Evolutionary conservation across 2,329 filamentous ascomycete genomes (phyloP).

Genomic region (Colletotrichum sp.): DNA sequence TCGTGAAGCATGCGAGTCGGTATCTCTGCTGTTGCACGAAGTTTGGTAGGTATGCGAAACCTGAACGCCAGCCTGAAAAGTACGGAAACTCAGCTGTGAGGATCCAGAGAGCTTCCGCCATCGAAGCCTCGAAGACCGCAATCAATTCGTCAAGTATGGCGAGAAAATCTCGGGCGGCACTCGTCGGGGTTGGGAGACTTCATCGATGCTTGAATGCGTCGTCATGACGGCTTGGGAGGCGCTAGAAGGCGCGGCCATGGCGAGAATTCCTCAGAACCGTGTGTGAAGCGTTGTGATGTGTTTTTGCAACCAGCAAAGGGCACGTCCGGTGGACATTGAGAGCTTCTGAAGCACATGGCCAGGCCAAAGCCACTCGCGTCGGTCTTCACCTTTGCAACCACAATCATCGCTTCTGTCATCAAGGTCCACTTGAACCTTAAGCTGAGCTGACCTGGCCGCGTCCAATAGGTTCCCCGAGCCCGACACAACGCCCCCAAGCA

Average conservation of each 20-base stretch:
- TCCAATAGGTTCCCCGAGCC: too few species aligned
- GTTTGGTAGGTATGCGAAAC: fast-evolving
- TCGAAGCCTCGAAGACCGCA: neutral
- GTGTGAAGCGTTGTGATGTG: neutral
- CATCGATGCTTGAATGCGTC: neutral
- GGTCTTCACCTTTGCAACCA: neutral
- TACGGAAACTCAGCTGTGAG: neutral
- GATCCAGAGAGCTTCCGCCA: fast-evolving
- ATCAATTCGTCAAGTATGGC: neutral
- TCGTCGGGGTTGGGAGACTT: neutral
- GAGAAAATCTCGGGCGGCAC: neutral
- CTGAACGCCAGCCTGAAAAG: neutral
- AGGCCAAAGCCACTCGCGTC: fast-evolving
- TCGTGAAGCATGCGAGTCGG: neutral
- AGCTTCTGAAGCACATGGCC: neutral
- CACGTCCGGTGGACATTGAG: neutral
- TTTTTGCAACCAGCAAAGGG: neutral
- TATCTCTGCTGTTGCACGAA: neutral
- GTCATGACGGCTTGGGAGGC: neutral
- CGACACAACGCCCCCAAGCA: neutral
- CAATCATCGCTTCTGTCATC: neutral
- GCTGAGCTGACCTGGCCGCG: neutral
- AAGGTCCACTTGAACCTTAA: neutral
- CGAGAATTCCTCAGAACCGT: neutral
- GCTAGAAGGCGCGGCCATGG: neutral